phyloP scores from a whole-genome alignment of 305 asterid genomes.

The Fraxinus angustifolia region DNA sequence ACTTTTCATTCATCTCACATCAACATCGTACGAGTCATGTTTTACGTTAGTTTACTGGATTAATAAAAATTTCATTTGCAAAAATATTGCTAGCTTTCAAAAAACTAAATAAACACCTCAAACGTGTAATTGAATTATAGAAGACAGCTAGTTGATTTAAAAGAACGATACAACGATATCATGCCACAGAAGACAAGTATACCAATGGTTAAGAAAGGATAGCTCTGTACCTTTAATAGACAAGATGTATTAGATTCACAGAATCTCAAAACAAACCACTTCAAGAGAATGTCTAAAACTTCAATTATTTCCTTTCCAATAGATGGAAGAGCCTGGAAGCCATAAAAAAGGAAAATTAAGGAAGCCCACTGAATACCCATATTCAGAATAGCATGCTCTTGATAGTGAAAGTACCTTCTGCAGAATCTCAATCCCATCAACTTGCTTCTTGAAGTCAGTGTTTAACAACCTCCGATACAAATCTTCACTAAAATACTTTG shows the following conservation, averaged over 20 bases:
- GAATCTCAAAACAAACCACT: slow-evolving; percentile 89
- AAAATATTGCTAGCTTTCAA: background rate
- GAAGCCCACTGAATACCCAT: slow-evolving; percentile 20
- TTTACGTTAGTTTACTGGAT: background rate
- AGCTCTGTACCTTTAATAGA: slow-evolving; percentile 62
- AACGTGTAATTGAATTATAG: background rate
- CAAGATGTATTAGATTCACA: slow-evolving; percentile 95
- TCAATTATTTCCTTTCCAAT: slow-evolving; percentile 71
- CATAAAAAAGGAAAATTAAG: slow-evolving; percentile 23
- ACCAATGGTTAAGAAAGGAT: background rate
- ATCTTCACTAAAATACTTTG: slow-evolving; percentile 93
- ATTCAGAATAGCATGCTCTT: slow-evolving; percentile 4
- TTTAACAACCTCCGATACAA: slow-evolving; percentile 80
- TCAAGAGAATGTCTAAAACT: slow-evolving; percentile 79
- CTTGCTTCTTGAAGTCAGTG: slow-evolving; percentile 94
- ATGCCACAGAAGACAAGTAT: background rate
- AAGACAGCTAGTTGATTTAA: background rate
- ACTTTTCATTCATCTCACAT: background rate
- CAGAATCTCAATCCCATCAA: slow-evolving; percentile 98
- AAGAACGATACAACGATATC: background rate
- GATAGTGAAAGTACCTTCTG: slow-evolving; percentile 63
- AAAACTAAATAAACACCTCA: background rate
- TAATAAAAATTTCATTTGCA: background rate
- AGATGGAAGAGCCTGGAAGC: slow-evolving; percentile 78
- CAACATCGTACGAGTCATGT: background rate